A percentile compares a stretch with the other conserved stretches of the same genome.
Conservation (phyloP, 2,329 filamentous ascomycete genomes). For the Hymenoscyphus linearis region DNA sequence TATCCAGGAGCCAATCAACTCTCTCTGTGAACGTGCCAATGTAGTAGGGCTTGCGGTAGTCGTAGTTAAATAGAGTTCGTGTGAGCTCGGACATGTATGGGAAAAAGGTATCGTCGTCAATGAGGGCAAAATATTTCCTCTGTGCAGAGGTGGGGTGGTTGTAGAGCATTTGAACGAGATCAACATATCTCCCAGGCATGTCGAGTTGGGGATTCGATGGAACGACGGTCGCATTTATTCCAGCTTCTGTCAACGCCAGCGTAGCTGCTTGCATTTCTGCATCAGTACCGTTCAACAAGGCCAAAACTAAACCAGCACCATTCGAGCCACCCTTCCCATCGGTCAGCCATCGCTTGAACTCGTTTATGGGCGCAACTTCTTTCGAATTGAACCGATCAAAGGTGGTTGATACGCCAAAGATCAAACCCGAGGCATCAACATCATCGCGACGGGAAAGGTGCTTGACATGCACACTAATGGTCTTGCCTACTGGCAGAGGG, state of each 20-base stretch:
- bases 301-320: slow-evolving; percentile 50
- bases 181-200: slow-evolving; percentile 56
- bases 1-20: slow-evolving; percentile 27
- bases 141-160: slow-evolving; percentile 37
- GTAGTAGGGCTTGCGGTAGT: slow-evolving; percentile 27
- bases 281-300: slow-evolving; percentile 47
- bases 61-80: slow-evolving; percentile 31
- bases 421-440: slow-evolving; percentile 50
- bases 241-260: slow-evolving; percentile 40
- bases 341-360: slow-evolving; percentile 56
- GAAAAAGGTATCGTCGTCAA: slow-evolving; percentile 34
- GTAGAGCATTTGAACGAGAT: slow-evolving; percentile 49
- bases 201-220: slow-evolving; percentile 47
- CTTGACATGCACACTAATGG: slow-evolving; percentile 27
- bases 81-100: slow-evolving; percentile 25
- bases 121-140: slow-evolving; percentile 29
- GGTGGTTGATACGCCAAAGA: slow-evolving; percentile 56
- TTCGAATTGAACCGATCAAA: slow-evolving; percentile 50
- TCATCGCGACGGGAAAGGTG: slow-evolving; percentile 44
- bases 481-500: slow-evolving; percentile 17
- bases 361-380: slow-evolving; percentile 47
- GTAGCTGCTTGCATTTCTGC: slow-evolving; percentile 45
- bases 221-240: slow-evolving; percentile 53
- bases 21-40: slow-evolving; percentile 32
- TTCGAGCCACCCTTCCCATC: slow-evolving; percentile 51